Percentiles rank a stretch among this genome's conserved stretches.
These are phyloP conservation scores for Plasmodium gonderi DNA, from an alignment of 169 alveolate species.

Conservation along the genomic window DNA sequence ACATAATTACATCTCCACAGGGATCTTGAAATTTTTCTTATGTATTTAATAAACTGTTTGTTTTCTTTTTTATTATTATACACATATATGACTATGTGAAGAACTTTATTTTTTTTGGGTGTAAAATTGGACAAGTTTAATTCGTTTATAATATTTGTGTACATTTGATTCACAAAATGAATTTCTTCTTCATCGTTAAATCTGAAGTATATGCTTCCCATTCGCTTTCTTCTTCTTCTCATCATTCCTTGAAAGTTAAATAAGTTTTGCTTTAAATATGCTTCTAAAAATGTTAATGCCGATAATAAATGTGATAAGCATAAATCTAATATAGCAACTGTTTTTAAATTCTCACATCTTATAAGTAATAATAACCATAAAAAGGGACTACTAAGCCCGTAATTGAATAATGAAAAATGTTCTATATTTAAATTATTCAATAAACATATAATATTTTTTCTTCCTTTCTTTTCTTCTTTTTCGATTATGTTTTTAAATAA, in stretches of 20 bases:
- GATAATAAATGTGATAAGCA: constrained; percentile 44
- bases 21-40: constrained; percentile 56
- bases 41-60: constrained; percentile 54
- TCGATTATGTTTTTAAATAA: constrained; percentile 54
- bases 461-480: constrained; percentile 53
- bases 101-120: constrained; percentile 8
- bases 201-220: constrained; percentile 41
- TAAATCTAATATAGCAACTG: constrained; percentile 34
- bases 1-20: constrained; percentile 62
- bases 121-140: background rate
- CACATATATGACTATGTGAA: constrained; percentile 61
- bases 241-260: constrained; percentile 70
- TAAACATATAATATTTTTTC: constrained; percentile 52
- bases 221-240: constrained; percentile 66
- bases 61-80: constrained; percentile 56
- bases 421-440: constrained; percentile 37
- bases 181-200: constrained; percentile 61
- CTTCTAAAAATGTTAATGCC: constrained; percentile 59
- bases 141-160: constrained; percentile 27
- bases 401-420: constrained; percentile 52
- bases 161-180: constrained; percentile 18
- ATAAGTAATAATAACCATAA: constrained; percentile 49
- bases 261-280: constrained; percentile 37
- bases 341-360: constrained; percentile 27
- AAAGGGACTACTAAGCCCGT: constrained; percentile 55